A percentile compares a stretch with the other conserved stretches of the same genome.
Conservation (phyloP, 1,139 yeast genomes). For the Scheffersomyces quercinus region DNA sequence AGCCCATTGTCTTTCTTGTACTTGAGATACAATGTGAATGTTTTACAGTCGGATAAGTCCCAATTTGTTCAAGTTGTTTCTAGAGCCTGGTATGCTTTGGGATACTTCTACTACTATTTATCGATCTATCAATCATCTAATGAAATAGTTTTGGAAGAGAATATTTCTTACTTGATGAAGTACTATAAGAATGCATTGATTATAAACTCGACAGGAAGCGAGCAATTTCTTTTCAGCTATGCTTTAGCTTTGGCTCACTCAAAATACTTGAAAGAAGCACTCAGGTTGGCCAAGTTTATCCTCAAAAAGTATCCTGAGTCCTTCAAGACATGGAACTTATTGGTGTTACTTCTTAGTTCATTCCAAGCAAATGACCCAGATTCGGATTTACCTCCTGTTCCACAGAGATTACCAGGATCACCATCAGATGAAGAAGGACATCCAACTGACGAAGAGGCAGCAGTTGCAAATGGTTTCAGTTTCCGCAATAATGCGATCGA, state of each 20-base stretch:
- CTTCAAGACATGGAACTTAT: slow-evolving; percentile 48
- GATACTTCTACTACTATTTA: slow-evolving; percentile 32
- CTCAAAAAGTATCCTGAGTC: slow-evolving; percentile 46
- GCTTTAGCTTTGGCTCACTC: slow-evolving; percentile 38
- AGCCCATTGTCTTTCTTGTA: slow-evolving; percentile 37
- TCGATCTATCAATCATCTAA: slow-evolving; percentile 31
- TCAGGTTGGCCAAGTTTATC: slow-evolving; percentile 43
- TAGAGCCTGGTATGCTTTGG: slow-evolving; percentile 42
- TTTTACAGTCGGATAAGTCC: slow-evolving; percentile 31
- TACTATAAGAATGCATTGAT: slow-evolving; percentile 40
- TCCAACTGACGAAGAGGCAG: neutral
- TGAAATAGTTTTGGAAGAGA: slow-evolving; percentile 16
- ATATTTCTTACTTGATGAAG: slow-evolving; percentile 19
- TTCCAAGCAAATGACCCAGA: slow-evolving; percentile 29
- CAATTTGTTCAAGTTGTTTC: slow-evolving; percentile 34
- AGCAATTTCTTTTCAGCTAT: slow-evolving; percentile 33
- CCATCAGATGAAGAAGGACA: neutral
- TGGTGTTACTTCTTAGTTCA: slow-evolving; percentile 34
- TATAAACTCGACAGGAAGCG: slow-evolving; percentile 41
- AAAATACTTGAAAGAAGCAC: slow-evolving; percentile 27
- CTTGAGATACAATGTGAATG: slow-evolving; percentile 37
- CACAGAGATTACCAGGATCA: neutral
- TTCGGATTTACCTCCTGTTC: slow-evolving; percentile 1
- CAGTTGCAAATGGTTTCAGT: slow-evolving; percentile 2
- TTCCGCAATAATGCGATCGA: neutral